These are phyloP conservation scores for Cyberlindnera bimundalis DNA, from an alignment of 805 yeast genomes.

Conservation along the genomic window DNA sequence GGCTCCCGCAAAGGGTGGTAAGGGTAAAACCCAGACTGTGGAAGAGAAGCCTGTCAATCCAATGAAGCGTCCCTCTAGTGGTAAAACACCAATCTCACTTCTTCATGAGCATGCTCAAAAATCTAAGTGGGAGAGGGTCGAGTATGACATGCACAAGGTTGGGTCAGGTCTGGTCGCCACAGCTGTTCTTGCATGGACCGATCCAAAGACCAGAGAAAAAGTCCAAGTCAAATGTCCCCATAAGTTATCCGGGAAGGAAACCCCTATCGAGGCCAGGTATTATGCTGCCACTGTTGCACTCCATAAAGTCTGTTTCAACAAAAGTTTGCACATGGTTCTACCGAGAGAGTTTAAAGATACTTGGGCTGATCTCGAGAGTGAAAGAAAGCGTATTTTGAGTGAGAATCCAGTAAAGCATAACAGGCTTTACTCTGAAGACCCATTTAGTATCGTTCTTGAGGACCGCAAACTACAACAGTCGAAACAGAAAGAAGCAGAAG, in stretches of 20 bases:
- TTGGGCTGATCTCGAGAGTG: conserved; percentile 71
- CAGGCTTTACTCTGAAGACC: conserved; percentile 62
- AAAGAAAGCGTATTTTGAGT: conserved; percentile 47
- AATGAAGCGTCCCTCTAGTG: conserved; percentile 36
- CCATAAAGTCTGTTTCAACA: conserved; percentile 73
- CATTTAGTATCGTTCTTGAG: conserved; percentile 68
- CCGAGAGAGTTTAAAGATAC: conserved; percentile 78
- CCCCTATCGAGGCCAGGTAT: conserved; percentile 87
- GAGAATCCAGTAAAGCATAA: conserved; percentile 47
- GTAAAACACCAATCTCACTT: conserved; percentile 84
- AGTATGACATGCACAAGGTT: conserved; percentile 61
- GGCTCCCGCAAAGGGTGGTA: conserved; percentile 4
- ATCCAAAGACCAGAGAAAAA: conserved; percentile 75
- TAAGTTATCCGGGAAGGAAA: conserved; percentile 60
- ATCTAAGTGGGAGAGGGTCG: conserved; percentile 84
- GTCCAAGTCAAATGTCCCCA: conserved; percentile 54
- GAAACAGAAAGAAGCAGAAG: conserved; percentile 44
- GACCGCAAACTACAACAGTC: conserved; percentile 43
- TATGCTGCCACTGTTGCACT: conserved; percentile 86
- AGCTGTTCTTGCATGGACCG: conserved; percentile 63
- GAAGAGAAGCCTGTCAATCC: conserved; percentile 13
- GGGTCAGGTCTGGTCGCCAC: conserved; percentile 61
- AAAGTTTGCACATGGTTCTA: conserved; percentile 81
- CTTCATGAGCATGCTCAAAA: conserved; percentile 86
- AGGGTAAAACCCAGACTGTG: conserved; percentile 1